Conservation (phyloP, 2,329 filamentous ascomycete species). For the Botrytis fragariae region DNA sequence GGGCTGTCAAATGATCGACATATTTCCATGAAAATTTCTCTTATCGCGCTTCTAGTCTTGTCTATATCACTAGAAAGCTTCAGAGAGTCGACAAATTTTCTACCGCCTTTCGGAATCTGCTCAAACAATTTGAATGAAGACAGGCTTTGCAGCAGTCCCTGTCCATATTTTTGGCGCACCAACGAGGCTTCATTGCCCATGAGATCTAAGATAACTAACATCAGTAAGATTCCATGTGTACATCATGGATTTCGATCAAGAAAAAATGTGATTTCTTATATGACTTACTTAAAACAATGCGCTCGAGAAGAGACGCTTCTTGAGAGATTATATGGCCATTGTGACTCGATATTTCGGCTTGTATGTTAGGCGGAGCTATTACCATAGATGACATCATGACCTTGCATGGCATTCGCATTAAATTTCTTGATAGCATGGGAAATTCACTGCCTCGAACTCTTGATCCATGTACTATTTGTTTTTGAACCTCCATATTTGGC, state of each 20-base stretch:
- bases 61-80: slow-evolving; percentile 15
- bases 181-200: slow-evolving; percentile 26
- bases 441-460: slow-evolving; percentile 18
- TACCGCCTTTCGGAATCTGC: background rate
- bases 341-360: too few species aligned
- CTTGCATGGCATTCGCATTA: slow-evolving; percentile 4
- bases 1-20: slow-evolving; percentile 20
- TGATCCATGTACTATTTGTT: slow-evolving; percentile 17
- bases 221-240: background rate
- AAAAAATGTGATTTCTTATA: background rate
- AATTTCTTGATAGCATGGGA: background rate
- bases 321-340: background rate
- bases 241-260: background rate
- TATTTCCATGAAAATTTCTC: slow-evolving; percentile 7
- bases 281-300: background rate
- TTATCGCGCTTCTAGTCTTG: background rate
- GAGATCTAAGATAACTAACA: background rate
- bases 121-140: slow-evolving; percentile 32
- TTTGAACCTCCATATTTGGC: slow-evolving; percentile 3
- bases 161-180: slow-evolving; percentile 43
- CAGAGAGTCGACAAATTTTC: background rate
- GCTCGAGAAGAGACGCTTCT: background rate
- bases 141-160: slow-evolving; percentile 41
- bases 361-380: too few species aligned
- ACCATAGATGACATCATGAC: too few species aligned